Conservation (phyloP, 208 protist genomes). For the Ichthyophonus hoferi region DNA sequence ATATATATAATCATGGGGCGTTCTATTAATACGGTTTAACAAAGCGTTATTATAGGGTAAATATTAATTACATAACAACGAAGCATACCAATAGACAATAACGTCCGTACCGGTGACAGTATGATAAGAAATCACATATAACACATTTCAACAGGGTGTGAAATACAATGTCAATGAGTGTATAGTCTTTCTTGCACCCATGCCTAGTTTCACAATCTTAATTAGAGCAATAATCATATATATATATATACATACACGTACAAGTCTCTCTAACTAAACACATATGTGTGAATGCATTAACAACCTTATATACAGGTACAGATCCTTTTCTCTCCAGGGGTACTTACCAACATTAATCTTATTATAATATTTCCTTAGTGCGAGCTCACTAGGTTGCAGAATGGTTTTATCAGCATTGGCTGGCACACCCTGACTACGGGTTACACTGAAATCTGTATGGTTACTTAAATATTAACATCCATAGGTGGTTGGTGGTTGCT, state of each 20-base stretch:
- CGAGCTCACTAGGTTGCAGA: background rate
- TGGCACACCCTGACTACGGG: background rate
- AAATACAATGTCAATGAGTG: background rate
- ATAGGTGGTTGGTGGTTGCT: background rate
- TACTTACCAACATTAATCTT: background rate
- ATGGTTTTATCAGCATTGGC: background rate
- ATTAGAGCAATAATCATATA: background rate
- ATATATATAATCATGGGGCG: too few relatives aligned
- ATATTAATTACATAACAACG: background rate
- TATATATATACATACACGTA: background rate
- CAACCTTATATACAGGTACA: background rate
- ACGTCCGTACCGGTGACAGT: background rate
- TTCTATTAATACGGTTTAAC: too few relatives aligned
- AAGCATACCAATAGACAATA: background rate
- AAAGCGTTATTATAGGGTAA: too few relatives aligned
- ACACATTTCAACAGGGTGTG: background rate
- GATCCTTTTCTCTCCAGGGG: too few relatives aligned
- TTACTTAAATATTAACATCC: background rate
- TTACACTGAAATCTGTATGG: slow-evolving; percentile 11
- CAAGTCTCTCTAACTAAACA: background rate
- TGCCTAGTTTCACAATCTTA: background rate
- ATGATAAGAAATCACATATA: background rate
- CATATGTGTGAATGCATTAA: background rate
- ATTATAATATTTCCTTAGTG: background rate
- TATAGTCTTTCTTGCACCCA: background rate